These are phyloP conservation scores for Clitopilus hobsonii DNA, from an alignment of 768 basidiomycete genomes.

Conservation along the genomic window DNA sequence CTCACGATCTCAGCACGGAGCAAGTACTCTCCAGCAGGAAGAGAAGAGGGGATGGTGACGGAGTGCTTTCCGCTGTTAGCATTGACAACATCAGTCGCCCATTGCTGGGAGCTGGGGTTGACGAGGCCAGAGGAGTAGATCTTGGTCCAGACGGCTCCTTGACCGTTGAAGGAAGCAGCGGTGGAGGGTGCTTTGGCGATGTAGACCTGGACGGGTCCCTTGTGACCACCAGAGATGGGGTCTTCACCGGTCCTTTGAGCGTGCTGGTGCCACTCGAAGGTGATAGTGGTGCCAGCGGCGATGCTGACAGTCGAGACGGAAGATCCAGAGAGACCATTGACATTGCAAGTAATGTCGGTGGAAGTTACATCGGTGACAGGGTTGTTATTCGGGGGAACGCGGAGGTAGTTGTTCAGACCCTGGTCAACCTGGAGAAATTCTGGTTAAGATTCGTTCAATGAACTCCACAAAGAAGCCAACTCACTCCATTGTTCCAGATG, in stretches of 20 bases:
- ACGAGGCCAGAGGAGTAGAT: slow-evolving; percentile 45
- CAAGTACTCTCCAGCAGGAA: slow-evolving; percentile 46
- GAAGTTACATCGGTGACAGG: slow-evolving; percentile 52
- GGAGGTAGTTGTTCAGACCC: slow-evolving; percentile 40
- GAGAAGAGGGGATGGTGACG: slow-evolving; percentile 37
- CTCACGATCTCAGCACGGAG: slow-evolving; percentile 41
- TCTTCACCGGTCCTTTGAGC: slow-evolving; percentile 48
- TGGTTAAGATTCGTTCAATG: neutral
- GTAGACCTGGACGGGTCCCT: slow-evolving; percentile 45
- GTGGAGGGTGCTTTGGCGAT: slow-evolving; percentile 43
- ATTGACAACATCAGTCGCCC: slow-evolving; percentile 47
- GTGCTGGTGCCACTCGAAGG: slow-evolving; percentile 54
- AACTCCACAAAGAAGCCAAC: neutral
- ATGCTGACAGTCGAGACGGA: slow-evolving; percentile 35
- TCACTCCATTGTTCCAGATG: slow-evolving; percentile 44
- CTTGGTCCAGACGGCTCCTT: slow-evolving; percentile 50
- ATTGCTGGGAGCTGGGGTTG: slow-evolving; percentile 20
- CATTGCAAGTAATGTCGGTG: slow-evolving; percentile 39
- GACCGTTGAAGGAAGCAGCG: slow-evolving; percentile 40
- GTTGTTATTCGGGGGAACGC: slow-evolving; percentile 48
- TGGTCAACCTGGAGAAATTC: slow-evolving; percentile 31
- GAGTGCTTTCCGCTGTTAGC: slow-evolving; percentile 29
- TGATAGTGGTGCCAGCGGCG: slow-evolving; percentile 38
- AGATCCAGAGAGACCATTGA: slow-evolving; percentile 37
- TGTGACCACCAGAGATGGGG: slow-evolving; percentile 44